Conservation (phyloP, 164 flowering plant genomes). For the Chimonanthus praecox region DNA sequence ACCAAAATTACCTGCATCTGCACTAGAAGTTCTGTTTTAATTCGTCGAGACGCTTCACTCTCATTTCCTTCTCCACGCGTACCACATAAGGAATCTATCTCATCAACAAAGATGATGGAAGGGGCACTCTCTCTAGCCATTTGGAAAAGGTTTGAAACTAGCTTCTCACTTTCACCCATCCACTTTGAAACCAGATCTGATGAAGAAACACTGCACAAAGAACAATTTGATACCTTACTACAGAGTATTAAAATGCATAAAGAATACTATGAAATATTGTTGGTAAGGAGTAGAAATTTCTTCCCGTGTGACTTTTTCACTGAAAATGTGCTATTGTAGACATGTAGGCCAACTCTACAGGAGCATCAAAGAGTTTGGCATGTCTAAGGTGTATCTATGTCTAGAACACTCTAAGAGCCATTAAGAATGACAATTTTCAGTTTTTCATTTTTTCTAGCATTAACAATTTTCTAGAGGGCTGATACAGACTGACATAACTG, state of each 20-base stretch:
- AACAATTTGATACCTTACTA: not conserved
- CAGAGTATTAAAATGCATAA: not conserved
- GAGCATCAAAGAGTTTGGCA: not conserved
- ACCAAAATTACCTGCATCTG: slow-evolving; percentile 88
- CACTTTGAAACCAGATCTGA: slow-evolving; percentile 98
- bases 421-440: too few relatives aligned
- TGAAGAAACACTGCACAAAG: slow-evolving; percentile 72
- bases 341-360: not conserved
- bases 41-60: slow-evolving; percentile 98
- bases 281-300: not conserved
- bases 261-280: not conserved
- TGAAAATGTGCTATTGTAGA: not conserved
- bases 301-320: not conserved
- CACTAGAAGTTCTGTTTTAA: slow-evolving; percentile 95
- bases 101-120: slow-evolving; percentile 91
- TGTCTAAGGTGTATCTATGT: too few relatives aligned
- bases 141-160: slow-evolving; percentile 90
- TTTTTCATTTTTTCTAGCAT: too few relatives aligned
- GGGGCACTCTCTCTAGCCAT: slow-evolving; percentile 99
- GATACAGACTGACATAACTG: too few relatives aligned
- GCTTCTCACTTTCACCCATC: slow-evolving; percentile 99
- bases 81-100: slow-evolving; percentile 96
- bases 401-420: too few relatives aligned
- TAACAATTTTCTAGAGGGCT: too few relatives aligned
- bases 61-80: slow-evolving; percentile 97